Evolutionary conservation across 2,329 filamentous ascomycete genomes (phyloP).

Genomic region (Epichloe uncinata): DNA sequence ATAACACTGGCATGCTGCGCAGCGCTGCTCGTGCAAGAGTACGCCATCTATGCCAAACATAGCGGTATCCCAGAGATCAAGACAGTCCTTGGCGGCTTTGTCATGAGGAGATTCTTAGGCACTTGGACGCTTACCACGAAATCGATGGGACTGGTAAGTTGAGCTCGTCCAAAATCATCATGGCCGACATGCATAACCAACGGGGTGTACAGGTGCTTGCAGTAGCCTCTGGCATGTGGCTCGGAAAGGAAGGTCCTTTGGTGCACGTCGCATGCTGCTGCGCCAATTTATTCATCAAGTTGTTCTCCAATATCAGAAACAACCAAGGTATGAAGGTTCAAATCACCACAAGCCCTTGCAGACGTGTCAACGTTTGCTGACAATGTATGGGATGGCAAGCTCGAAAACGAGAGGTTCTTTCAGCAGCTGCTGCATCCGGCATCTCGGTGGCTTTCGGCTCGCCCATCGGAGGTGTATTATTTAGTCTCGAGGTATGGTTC

Average conservation of each 20-base stretch:
- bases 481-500: slow-evolving; percentile 66
- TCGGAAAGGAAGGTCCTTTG: slow-evolving; percentile 89
- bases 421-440: slow-evolving; percentile 80
- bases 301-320: slow-evolving; percentile 62
- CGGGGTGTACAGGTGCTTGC: slow-evolving; percentile 54
- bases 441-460: slow-evolving; percentile 92
- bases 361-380: neutral
- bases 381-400: slow-evolving; percentile 33
- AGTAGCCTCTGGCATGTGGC: slow-evolving; percentile 88
- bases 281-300: slow-evolving; percentile 84
- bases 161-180: neutral
- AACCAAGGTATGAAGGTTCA: slow-evolving; percentile 57
- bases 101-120: slow-evolving; percentile 78
- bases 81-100: slow-evolving; percentile 84
- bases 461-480: slow-evolving; percentile 86
- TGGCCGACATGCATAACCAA: neutral
- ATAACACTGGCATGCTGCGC: slow-evolving; percentile 66
- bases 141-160: slow-evolving; percentile 65
- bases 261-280: slow-evolving; percentile 97
- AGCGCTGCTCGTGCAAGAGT: slow-evolving; percentile 67
- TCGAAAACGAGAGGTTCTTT: slow-evolving; percentile 84
- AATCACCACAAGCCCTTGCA: neutral
- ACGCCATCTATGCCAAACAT: slow-evolving; percentile 79
- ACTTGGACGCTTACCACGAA: slow-evolving; percentile 83
- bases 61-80: slow-evolving; percentile 98